Conservation (phyloP, 139 green algal genomes). For the Chlorella vulgaris region DNA sequence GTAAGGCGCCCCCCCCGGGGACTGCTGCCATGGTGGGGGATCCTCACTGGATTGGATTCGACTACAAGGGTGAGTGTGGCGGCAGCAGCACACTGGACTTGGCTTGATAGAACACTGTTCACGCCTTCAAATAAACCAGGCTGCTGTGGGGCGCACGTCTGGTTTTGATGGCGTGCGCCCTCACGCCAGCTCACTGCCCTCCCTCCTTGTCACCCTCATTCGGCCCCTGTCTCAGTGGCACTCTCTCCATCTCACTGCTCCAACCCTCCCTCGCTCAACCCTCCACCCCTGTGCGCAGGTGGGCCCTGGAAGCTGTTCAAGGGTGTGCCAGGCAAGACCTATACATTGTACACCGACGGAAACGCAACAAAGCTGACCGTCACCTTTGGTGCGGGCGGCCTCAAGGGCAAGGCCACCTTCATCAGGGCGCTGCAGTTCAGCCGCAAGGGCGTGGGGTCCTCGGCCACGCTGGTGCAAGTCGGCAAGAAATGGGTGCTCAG, state of each 20-base stretch:
- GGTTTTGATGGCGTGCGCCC: background rate
- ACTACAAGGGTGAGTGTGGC: background rate
- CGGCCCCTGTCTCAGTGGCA: no score
- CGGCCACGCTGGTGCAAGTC: background rate
- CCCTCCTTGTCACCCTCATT: no score
- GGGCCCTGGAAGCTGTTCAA: slow-evolving; percentile 13
- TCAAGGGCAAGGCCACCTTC: background rate
- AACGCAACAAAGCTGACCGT: background rate
- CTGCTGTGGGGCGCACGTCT: background rate
- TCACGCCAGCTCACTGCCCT: background rate
- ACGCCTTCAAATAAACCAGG: background rate
- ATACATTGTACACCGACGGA: background rate
- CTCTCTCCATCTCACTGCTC: no score
- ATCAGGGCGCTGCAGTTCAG: background rate
- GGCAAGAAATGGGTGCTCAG: background rate
- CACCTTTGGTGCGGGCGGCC: background rate
- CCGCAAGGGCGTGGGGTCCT: background rate
- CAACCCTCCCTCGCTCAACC: background rate
- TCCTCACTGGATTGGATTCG: background rate
- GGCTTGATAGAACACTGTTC: background rate
- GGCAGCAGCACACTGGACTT: background rate
- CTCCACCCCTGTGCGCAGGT: background rate
- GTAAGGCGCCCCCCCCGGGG: background rate
- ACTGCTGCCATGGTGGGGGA: background rate
- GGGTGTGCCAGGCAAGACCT: background rate